Evolutionary conservation across 129 eudicot species (phyloP), one percentile per base, ranked within the genome.

Genomic region (Deinandra increscens): DNA sequence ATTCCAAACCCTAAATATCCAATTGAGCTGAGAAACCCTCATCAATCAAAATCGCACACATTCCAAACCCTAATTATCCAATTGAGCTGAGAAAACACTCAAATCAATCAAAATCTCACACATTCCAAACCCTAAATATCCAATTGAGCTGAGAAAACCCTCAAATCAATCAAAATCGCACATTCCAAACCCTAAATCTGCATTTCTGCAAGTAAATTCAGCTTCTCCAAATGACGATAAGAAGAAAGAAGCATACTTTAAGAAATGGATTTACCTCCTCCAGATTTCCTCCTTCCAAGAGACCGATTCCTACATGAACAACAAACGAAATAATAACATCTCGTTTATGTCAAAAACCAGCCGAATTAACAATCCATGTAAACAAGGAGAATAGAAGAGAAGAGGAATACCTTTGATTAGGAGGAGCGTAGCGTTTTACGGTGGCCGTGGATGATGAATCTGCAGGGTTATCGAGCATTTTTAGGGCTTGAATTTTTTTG

Each of bases 221-320:
- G 11, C 51, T 34, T 60, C 58, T 15, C 18, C 38, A 10, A 71
- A 9, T 36, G 15, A 31, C 42, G 60, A 71, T 39, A 65, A 34
- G 46, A 65, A 34, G 46, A 4, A 33, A 75, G 6, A 34, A 14
- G 11, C 29, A 39, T 15, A 26, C 42, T 39, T 10, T 4, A 3
- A 0, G 8, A 31, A 54, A 49, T 1, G 29, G 11, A 43, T 13
- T 82, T 82, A 89, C 96, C 96, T 81, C 90, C 97, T 50, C 94
- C 93, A 41, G 94, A 90, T 80, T 90, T 90, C 55, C 90, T 86
- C 81, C 97, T 82, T 68, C 97, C 94, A n/a, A 84, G 77, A 56
- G 87, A 66, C 6, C 97, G 91, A 65, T 71, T 86, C 77, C 94
- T 90, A 78, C 77, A 80, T 60, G 45, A 51, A 46, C 39, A 45